Base-by-base conservation (phyloP, 2,329 filamentous ascomycete species). In the Aspergillus neoniger region DNA sequence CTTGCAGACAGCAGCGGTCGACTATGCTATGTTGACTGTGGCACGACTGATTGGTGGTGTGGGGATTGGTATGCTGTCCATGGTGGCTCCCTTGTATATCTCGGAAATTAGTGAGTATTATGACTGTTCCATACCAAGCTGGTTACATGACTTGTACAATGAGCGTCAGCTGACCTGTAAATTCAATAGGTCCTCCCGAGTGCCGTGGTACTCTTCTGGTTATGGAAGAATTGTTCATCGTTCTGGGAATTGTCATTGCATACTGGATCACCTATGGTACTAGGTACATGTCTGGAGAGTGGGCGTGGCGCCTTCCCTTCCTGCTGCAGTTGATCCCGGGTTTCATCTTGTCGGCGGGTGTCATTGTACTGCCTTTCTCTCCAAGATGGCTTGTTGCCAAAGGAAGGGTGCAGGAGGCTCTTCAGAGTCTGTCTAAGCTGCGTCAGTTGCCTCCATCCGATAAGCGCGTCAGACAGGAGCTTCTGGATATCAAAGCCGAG, bases 371-470 rank as follows among this genome's bases (percentile, higher is more conserved):
- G 43, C 85, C 85, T 0, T 85, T 82, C 65, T 85, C 83, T 0
- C 84, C 84, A 0, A 77, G 84, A 30, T 86, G 83, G 78, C 77
- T 86, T 0, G 78, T 77, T 7, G 78, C 76, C 5, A 77, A 80
- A 53, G 78, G 76, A 9, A 77, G 80, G 2, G 74, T 84, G 32
- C 74, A 81, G 4, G 83, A 85, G 58, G 79, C 81, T 0, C 72
- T 85, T 5, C 60, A 75, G 7, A 79, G 75, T n/a, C 72, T 86
- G 0, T 72, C 74, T 5, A 81, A 78, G 61, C 73, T 87, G 7
- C 81, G 85, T 10, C 76, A 78, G 32, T 72, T 86, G 2, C 81
- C 83, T 0, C 62, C 70, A 0, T 77, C 75, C 1, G 84, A 88
- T 62, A 67, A 74, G 7, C 76, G 83, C 4, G 77, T 88, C 4